These are phyloP conservation scores for Chondrus crispus DNA, from an alignment of 23 red algal genomes.

Conservation along the genomic window DNA sequence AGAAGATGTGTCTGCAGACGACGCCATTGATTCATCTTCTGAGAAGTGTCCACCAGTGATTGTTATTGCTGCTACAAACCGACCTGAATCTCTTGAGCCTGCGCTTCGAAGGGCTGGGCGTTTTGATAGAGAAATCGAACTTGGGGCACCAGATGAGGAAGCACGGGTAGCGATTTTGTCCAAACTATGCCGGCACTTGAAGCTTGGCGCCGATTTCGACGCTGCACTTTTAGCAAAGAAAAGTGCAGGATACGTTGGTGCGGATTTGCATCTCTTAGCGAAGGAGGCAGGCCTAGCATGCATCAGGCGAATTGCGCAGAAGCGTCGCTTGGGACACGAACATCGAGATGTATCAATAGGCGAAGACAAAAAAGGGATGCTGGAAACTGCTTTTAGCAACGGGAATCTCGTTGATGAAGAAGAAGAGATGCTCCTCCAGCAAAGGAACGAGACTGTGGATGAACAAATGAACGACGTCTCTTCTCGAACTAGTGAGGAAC, in stretches of 20 bases:
- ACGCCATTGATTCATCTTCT: background rate
- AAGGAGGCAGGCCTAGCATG: conserved; percentile 64
- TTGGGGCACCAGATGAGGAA: conserved; percentile 80
- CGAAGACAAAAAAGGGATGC: background rate
- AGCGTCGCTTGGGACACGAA: background rate
- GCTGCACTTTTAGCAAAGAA: conserved; percentile 45
- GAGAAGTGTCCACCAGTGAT: conserved; percentile 33
- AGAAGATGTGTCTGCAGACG: background rate
- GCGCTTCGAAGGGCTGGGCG: conserved; percentile 87
- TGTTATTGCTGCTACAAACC: conserved; percentile 88
- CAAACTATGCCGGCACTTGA: conserved; percentile 37
- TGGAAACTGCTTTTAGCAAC: too few species aligned
- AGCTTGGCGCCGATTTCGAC: conserved; percentile 30
- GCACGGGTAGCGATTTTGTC: conserved; percentile 74
- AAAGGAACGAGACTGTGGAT: too few species aligned
- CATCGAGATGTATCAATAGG: background rate
- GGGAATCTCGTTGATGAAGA: background rate
- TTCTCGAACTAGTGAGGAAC: too few species aligned
- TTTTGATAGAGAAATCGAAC: conserved; percentile 95
- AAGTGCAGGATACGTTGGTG: conserved; percentile 92
- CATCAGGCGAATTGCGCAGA: conserved; percentile 53
- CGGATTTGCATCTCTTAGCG: conserved; percentile 77
- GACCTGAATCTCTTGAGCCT: conserved; percentile 90
- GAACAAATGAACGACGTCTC: too few species aligned
- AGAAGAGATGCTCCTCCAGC: background rate